phyloP scores from a whole-genome alignment of 257 asterid species.

The Nicotiana tomentosiformis region DNA sequence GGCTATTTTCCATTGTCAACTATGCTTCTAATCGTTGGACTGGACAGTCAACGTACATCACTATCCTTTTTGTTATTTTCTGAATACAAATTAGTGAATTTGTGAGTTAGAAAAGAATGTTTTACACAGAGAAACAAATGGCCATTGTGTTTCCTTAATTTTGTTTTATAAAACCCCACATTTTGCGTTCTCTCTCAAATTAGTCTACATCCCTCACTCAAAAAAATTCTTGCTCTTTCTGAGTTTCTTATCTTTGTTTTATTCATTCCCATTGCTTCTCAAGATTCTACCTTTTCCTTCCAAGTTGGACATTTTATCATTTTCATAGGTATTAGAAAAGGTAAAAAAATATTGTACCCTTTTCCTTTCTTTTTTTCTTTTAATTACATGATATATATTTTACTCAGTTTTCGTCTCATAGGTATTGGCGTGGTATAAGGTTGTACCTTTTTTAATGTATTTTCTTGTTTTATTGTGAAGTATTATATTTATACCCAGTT shows the following conservation, averaged over 20 bases:
- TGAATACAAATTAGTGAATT: neutral
- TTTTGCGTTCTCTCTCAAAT: conserved; percentile 3
- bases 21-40: neutral
- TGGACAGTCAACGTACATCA: neutral
- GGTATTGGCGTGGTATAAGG: neutral
- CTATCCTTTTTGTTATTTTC: neutral
- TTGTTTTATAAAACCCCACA: neutral
- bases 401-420: neutral
- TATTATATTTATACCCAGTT: neutral
- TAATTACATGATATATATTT: neutral
- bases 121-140: neutral
- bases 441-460: neutral
- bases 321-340: neutral
- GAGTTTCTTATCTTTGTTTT: neutral
- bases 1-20: no score
- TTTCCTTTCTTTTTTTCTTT: neutral
- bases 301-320: neutral
- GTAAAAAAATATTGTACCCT: neutral
- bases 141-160: neutral
- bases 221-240: neutral
- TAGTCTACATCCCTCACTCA: neutral
- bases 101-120: neutral
- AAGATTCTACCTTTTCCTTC: neutral
- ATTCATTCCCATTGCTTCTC: neutral
- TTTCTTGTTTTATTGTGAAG: neutral